Evolutionary conservation across 2,329 filamentous ascomycete species (phyloP), one percentile per base, ranked within the genome.

Genomic region (Claviceps digitariae): DNA sequence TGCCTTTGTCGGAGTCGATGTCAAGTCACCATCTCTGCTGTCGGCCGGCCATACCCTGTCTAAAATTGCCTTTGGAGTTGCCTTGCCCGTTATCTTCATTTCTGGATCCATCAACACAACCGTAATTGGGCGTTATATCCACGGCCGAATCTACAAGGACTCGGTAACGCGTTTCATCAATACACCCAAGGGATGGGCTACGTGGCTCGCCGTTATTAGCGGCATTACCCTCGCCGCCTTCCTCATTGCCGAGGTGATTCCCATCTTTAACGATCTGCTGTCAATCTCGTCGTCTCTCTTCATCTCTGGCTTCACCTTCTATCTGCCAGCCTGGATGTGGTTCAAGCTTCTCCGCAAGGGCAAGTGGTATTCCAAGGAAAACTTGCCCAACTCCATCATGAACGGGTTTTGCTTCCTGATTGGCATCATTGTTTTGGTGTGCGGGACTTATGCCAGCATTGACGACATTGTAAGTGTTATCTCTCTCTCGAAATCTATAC

Each of bases 81-180:
- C 83, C 0, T 71, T 85, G 3, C 84, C 84, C 15, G 87, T 84
- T 52, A 88, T 89, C 63, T 76, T 87, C 60, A 82, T 89, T 56
- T 84, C 84, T 0, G 86, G 84, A 50, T 83, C 85, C 20, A 84
- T 88, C 64, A 83, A 86, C 67, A 74, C 71, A 38, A 73, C 70
- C 1, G 72, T 74, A 12, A 67, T 72, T 31, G 67, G 64, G 3
- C 71, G 73, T 21, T 76, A 75, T 55, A 63, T 76, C 56, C 72
- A 74, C 60, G 71, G 67, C 6, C 70, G 73, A 38, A 55, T 70
- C n/a, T 75, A 66, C 62, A 67, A 67, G 58, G 59, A 72, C 61
- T 71, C 67, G 2, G 61, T 74, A 54, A 66, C 67, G 53, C 69
- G 69, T 52, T 75, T 66, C 62, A 69, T 76, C 66, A 76, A 75